Evolutionary conservation across 768 basidiomycete species (phyloP), one percentile per base, ranked within the genome.

Genomic region (Suillus sp.): DNA sequence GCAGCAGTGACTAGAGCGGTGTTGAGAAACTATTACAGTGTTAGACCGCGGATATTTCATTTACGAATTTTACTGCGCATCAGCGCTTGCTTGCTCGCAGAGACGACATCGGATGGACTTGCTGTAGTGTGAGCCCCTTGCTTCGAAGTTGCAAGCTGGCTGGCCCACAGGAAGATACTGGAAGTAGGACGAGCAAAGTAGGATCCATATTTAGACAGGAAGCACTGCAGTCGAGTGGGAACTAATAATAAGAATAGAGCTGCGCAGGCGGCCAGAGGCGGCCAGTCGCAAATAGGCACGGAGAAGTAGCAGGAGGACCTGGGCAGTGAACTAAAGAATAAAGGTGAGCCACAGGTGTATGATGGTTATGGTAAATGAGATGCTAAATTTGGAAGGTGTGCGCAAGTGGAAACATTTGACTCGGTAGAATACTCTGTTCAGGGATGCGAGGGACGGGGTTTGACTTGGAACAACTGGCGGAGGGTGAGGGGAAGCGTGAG

Each of bases 181-280:
- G 18, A 42, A 42, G 42, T 38, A 55, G 55, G 34, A 60, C 20
- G 3, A 62, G 30, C 42, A 38, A 60, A 38, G n/a, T 1, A 4
- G 10, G 61, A 61, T 34, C 65, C 68, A 61, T 50, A 61, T 67
- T 63, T 71, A 64, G 63, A 25, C 8, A 9, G 9, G 34, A 43
- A 61, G 57, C 22, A 32, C n/a, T 59, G 60, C n/a, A n/a, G n/a
- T n/a, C 16, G 53, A 38, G 51, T 37, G 35, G 53, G 57, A 62
- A 45, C 18, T n/a, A 55, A 43, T 53, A 47, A 34, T 45, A 11
- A 50, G 25, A 50, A 34, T 25, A 43, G 48, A 48, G 68, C 68
- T 65, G 65, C 60, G 62, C 48, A 40, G 45, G 50, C 50, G 50
- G 50, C 50, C 27, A 27, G 8, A 20, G 20, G 43, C 43, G 42